phyloP scores from a whole-genome alignment of 139 green algal species.

The Bryopsis sp. region DNA sequence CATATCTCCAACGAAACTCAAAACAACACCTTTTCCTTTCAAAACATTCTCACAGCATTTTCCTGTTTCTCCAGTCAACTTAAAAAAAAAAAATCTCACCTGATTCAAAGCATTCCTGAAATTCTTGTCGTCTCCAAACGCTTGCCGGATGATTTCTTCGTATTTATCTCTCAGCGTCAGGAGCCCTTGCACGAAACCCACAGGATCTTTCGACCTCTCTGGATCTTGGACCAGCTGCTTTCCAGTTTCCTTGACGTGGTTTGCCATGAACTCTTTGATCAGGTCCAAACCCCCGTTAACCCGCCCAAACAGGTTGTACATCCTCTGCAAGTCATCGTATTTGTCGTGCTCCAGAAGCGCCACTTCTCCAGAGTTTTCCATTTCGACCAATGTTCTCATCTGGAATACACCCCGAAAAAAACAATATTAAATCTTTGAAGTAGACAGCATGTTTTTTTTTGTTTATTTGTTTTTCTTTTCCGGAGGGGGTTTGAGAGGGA shows the following conservation, averaged over 20 bases:
- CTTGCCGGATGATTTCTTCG: conserved; percentile 60
- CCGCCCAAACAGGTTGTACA: conserved; percentile 82
- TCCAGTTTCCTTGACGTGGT: conserved; percentile 60
- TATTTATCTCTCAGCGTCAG: conserved; percentile 86
- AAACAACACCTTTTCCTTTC: background rate
- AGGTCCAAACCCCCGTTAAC: conserved; percentile 60
- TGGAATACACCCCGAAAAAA: too few relatives aligned
- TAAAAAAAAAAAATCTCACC: conserved; percentile 19
- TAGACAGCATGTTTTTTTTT: too few relatives aligned
- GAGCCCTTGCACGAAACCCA: conserved; percentile 81
- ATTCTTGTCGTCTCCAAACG: conserved; percentile 77
- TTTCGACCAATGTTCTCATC: conserved; percentile 81
- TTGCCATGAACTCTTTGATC: conserved; percentile 51
- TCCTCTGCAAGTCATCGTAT: conserved; percentile 73
- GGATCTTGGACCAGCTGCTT: conserved; percentile 36
- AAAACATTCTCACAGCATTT: background rate
- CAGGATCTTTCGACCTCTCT: conserved; percentile 51
- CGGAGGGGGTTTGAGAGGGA: too few relatives aligned
- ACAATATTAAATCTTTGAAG: too few relatives aligned
- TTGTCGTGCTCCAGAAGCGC: conserved; percentile 66
- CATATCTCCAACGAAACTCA: too few relatives aligned
- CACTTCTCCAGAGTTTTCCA: conserved; percentile 84
- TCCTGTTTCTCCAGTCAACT: background rate
- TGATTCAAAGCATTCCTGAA: conserved; percentile 85
- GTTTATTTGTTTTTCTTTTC: too few relatives aligned